These are phyloP conservation scores for Sphaerostilbella broomeana DNA, from an alignment of 2,329 filamentous ascomycete genomes.

Conservation along the genomic window DNA sequence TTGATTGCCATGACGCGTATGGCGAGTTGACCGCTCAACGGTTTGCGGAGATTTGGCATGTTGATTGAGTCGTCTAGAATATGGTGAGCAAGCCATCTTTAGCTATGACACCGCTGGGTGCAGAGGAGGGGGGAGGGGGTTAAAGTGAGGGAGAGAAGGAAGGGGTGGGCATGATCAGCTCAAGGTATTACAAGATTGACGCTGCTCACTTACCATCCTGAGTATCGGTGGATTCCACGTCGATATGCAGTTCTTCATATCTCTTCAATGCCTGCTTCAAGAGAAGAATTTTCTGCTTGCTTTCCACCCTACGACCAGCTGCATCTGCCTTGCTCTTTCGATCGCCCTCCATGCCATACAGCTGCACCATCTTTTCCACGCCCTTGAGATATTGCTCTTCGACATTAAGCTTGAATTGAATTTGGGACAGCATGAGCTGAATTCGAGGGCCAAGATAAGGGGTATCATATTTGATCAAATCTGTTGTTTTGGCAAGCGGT, in stretches of 20 bases:
- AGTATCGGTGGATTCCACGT: conserved; percentile 72
- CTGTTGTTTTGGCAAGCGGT: conserved; percentile 39
- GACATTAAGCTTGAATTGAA: conserved; percentile 97
- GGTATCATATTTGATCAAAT: conserved; percentile 97
- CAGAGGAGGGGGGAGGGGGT: conserved; percentile 5
- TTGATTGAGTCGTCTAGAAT: conserved; percentile 95
- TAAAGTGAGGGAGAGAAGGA: too few relatives aligned
- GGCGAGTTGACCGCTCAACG: conserved; percentile 83
- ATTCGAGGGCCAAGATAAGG: conserved; percentile 93
- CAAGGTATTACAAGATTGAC: too few relatives aligned
- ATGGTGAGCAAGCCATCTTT: too few relatives aligned
- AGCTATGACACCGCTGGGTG: background rate
- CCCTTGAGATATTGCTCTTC: conserved; percentile 99
- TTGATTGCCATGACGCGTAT: conserved; percentile 83
- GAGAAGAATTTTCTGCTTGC: conserved; percentile 94
- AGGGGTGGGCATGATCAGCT: too few relatives aligned
- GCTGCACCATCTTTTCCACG: conserved; percentile 97
- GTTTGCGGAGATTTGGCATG: conserved; percentile 88
- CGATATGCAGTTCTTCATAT: conserved; percentile 95
- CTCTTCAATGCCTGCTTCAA: conserved; percentile 92
- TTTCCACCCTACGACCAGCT: conserved; percentile 82
- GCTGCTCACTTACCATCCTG: conserved; percentile 68
- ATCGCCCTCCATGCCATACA: conserved; percentile 96
- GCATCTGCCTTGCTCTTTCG: conserved; percentile 92
- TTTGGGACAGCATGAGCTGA: conserved; percentile 96